phyloP scores from a whole-genome alignment of 2,329 filamentous ascomycete genomes.

The Xylaria sp. region DNA sequence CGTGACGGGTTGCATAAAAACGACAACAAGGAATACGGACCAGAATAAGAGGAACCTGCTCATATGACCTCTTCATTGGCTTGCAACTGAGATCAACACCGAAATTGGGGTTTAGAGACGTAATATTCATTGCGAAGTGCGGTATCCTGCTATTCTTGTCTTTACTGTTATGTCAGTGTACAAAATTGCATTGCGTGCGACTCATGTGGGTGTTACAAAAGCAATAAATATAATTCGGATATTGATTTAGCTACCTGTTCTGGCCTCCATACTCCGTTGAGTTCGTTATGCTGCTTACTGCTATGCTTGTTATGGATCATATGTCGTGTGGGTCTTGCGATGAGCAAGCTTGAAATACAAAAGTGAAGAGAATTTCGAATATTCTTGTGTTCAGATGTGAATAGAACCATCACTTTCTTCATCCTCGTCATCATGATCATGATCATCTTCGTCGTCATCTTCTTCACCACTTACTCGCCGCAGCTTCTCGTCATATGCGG shows the following conservation, averaged over 20 bases:
- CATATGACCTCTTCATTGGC: too few relatives aligned
- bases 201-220: constrained; percentile 1
- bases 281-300: background rate
- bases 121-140: background rate
- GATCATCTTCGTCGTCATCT: constrained; percentile 25
- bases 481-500: constrained; percentile 66
- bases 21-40: background rate
- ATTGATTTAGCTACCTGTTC: background rate
- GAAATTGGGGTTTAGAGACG: background rate
- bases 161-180: constrained; percentile 34
- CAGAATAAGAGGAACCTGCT: background rate
- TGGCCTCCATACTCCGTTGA: background rate
- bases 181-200: constrained; percentile 30
- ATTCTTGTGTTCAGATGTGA: background rate
- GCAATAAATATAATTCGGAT: constrained; percentile 1
- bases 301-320: background rate
- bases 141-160: constrained; percentile 1
- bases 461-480: constrained; percentile 40
- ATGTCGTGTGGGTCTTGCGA: background rate
- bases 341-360: background rate
- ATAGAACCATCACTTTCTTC: constrained; percentile 1
- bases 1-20: constrained; percentile 15
- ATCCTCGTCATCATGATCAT: too few relatives aligned
- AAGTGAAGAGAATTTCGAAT: background rate
- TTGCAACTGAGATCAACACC: background rate